These are phyloP conservation scores for Clonostachys chloroleuca DNA, from an alignment of 2,329 filamentous ascomycete species.

Conservation along the genomic window DNA sequence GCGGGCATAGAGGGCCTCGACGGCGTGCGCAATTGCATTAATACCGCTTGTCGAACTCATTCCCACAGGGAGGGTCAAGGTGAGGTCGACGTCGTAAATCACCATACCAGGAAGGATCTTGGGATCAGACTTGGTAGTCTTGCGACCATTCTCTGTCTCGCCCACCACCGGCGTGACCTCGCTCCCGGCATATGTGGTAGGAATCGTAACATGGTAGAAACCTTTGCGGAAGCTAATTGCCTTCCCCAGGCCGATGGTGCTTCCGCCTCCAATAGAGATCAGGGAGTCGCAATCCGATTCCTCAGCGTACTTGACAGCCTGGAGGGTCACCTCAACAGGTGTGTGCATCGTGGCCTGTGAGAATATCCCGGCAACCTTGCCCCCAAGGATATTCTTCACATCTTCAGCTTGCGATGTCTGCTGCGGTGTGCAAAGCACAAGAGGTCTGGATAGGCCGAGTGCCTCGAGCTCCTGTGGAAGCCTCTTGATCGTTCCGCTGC, in stretches of 20 bases:
- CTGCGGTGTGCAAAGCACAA: constrained; percentile 50
- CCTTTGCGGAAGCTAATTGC: constrained; percentile 49
- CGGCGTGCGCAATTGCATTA: constrained; percentile 56
- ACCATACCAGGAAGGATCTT: constrained; percentile 57
- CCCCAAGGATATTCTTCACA: constrained; percentile 6
- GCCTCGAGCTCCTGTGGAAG: constrained; percentile 34
- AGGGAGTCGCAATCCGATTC: constrained; percentile 44
- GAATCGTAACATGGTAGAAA: constrained; percentile 48
- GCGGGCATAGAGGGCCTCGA: constrained; percentile 59
- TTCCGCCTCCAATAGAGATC: constrained; percentile 57
- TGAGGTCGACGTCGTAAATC: constrained; percentile 62
- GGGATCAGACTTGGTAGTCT: constrained; percentile 52
- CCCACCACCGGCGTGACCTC: constrained; percentile 64
- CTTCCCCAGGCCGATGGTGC: constrained; percentile 55
- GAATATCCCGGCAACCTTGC: constrained; percentile 23
- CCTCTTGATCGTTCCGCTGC: constrained; percentile 45
- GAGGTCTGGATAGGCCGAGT: constrained; percentile 41
- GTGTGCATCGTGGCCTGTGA: constrained; percentile 59
- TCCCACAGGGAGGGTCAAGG: constrained; percentile 48
- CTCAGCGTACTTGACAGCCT: constrained; percentile 42
- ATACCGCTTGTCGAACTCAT: constrained; percentile 56
- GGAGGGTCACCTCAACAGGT: constrained; percentile 49
- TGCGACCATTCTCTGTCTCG: constrained; percentile 53
- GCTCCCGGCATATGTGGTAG: constrained; percentile 57
- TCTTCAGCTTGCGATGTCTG: constrained; percentile 7